Percentiles rank a stretch among this genome's conserved stretches.
These are phyloP conservation scores for Tricholoma terreum DNA, from an alignment of 768 basidiomycete genomes.

Conservation along the genomic window DNA sequence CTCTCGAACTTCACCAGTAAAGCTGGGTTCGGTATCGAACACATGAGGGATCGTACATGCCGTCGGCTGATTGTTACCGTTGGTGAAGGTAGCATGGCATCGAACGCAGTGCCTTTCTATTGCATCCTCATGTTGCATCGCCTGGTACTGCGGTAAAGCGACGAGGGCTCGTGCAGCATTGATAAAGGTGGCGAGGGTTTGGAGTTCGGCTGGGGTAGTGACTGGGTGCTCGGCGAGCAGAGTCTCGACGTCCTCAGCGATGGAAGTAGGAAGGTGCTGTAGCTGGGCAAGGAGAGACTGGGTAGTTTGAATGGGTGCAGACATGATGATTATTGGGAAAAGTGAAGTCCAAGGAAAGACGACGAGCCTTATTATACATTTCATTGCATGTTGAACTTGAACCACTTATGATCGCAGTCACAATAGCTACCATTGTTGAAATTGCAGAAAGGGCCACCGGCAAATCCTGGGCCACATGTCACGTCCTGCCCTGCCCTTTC, in stretches of 20 bases:
- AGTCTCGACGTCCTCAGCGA: background rate
- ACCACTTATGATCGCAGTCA: too few relatives aligned
- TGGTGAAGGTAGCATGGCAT: constrained; percentile 12
- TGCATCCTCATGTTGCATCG: constrained; percentile 5
- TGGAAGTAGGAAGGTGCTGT: background rate
- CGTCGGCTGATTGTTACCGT: constrained; percentile 3
- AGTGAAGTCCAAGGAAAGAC: too few relatives aligned
- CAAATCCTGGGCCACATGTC: too few relatives aligned
- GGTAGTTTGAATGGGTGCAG: background rate
- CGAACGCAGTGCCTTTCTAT: constrained; percentile 10
- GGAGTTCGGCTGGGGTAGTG: constrained; percentile 5
- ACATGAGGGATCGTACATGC: constrained; percentile 11
- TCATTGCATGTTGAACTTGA: too few relatives aligned
- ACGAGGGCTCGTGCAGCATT: constrained; percentile 1
- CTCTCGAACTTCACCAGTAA: background rate
- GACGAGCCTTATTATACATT: too few relatives aligned
- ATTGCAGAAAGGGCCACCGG: too few relatives aligned
- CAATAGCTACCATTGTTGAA: too few relatives aligned
- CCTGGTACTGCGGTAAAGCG: background rate
- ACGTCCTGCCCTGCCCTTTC: too few relatives aligned
- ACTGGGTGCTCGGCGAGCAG: background rate
- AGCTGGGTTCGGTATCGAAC: background rate
- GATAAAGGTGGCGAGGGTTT: constrained; percentile 1
- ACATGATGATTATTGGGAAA: background rate
- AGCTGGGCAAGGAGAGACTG: background rate